Percentiles rank a stretch among this genome's conserved stretches.
Conservation (phyloP, 2,329 filamentous ascomycete species). For the Esteya vermicola region DNA sequence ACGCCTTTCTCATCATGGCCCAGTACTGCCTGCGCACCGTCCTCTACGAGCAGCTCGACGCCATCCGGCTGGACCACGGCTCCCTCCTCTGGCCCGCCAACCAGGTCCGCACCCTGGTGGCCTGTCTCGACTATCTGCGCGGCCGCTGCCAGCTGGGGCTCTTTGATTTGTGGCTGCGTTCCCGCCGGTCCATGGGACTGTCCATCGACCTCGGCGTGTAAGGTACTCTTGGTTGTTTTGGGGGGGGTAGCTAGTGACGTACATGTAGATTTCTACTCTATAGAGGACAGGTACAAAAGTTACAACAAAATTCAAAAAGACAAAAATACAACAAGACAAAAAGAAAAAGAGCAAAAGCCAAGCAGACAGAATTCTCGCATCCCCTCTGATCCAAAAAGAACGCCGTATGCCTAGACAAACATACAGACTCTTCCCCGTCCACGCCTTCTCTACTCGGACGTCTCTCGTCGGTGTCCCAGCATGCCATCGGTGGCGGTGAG, state of each 20-base stretch:
- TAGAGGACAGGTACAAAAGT: no score
- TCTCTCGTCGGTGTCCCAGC: constrained; percentile 30
- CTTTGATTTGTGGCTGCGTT: constrained; percentile 46
- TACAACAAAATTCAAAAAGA: no score
- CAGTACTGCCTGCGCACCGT: constrained; percentile 55
- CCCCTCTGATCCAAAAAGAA: not conserved
- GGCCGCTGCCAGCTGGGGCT: constrained; percentile 48
- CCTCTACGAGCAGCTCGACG: constrained; percentile 48
- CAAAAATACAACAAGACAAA: no score
- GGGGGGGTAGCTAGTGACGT: no score
- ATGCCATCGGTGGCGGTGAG: constrained; percentile 31
- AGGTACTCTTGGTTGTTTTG: no score
- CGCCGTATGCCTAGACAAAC: no score
- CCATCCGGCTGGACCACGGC: constrained; percentile 32
- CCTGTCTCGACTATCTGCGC: constrained; percentile 43
- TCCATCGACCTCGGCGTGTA: constrained; percentile 3
- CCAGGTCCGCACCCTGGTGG: constrained; percentile 34
- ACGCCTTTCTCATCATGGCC: constrained; percentile 53
- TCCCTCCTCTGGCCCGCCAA: constrained; percentile 47
- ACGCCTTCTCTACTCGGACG: constrained; percentile 5
- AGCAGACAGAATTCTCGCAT: no score
- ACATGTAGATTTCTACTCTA: no score
- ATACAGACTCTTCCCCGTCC: not conserved
- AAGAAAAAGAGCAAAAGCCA: not conserved
- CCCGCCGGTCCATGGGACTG: constrained; percentile 32